Evolutionary conservation across 805 yeast genomes (phyloP), one percentile per base, ranked within the genome.

Genomic region (Huiozyma sinensis): DNA sequence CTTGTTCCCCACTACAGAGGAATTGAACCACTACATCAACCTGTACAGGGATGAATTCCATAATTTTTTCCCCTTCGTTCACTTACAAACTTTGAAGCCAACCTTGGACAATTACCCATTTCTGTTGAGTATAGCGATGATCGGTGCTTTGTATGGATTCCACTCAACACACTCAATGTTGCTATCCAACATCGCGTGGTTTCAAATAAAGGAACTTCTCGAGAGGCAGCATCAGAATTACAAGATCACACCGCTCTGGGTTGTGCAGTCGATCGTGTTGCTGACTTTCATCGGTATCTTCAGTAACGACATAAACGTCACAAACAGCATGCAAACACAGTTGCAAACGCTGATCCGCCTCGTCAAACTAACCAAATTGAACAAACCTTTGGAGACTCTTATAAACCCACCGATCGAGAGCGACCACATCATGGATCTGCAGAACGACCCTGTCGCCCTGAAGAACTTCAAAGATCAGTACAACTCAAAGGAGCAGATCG

Each of bases 121-220:
- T 36, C 58, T 86, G 12, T 66, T 88, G 44, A 77, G 92, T 3
- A 83, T 88, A 76, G 82, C 92, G 1, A 81, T 95, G 12, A 76
- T 88, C 45, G 97, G 97, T 37, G 95, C 96, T 0, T 69, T 89
- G 29, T 86, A 85, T 55, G 77, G 85, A 0, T 85, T 83, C 64
- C 88, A 84, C 55, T 83, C 86, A 27, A 66, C 78, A 32, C 84
- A 84, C 56, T 84, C 95, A 0, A 69, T 81, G 52, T 68, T 82
- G 6, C 63, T 83, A 44, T 83, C 81, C 60, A 81, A 81, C 57
- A 72, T 83, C 47, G 72, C 86, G 7, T 76, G 85, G 58, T 77
- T 69, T 46, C 77, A 81, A 51, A 77, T 82, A 44, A 86, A 81
- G 57, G 75, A 75, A 49, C 77, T 73, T n/a, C 72, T 83, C 68